Conservation (phyloP, 192 early-diverging fungal genomes). For the Dissophora globulifera region DNA sequence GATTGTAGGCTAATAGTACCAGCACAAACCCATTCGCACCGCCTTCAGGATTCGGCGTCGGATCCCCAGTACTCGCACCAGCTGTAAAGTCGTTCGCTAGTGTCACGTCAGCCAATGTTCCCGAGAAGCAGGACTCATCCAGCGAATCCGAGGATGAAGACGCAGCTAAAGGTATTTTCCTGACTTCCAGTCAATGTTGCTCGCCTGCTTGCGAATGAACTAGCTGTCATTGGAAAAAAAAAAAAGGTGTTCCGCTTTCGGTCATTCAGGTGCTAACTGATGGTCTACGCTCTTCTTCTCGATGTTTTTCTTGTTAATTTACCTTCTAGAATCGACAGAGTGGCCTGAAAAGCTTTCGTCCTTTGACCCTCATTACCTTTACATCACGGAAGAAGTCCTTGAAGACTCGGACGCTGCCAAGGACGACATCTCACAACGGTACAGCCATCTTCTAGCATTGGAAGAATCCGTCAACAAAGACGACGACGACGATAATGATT, state of each 20-base stretch:
- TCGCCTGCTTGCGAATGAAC: too few relatives aligned
- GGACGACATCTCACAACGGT: slow-evolving; percentile 52
- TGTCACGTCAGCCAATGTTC: slow-evolving; percentile 18
- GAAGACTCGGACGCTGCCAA: slow-evolving; percentile 49
- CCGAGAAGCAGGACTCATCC: slow-evolving; percentile 16
- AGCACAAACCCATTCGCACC: slow-evolving; percentile 32
- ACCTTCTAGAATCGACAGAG: slow-evolving; percentile 10
- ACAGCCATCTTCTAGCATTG: slow-evolving; percentile 58
- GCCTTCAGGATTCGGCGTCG: slow-evolving; percentile 29
- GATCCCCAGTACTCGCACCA: not conserved
- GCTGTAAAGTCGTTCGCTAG: slow-evolving; percentile 30
- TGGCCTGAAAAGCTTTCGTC: slow-evolving; percentile 47
- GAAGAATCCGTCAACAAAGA: slow-evolving; percentile 49
- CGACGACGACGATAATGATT: slow-evolving; percentile 30
- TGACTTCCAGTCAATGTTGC: too few relatives aligned
- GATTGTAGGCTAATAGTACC: slow-evolving; percentile 19
- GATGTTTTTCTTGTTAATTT: not conserved
- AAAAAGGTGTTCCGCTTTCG: too few relatives aligned
- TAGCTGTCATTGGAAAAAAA: too few relatives aligned
- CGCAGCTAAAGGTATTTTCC: slow-evolving; percentile 7
- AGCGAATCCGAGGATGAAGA: slow-evolving; percentile 35
- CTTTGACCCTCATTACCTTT: slow-evolving; percentile 65
- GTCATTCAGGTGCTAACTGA: too few relatives aligned
- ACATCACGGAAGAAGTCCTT: slow-evolving; percentile 63
- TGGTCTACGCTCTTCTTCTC: too few relatives aligned